phyloP scores from a whole-genome alignment of 139 green algal genomes.

The Edaphochlamys debaryana region DNA sequence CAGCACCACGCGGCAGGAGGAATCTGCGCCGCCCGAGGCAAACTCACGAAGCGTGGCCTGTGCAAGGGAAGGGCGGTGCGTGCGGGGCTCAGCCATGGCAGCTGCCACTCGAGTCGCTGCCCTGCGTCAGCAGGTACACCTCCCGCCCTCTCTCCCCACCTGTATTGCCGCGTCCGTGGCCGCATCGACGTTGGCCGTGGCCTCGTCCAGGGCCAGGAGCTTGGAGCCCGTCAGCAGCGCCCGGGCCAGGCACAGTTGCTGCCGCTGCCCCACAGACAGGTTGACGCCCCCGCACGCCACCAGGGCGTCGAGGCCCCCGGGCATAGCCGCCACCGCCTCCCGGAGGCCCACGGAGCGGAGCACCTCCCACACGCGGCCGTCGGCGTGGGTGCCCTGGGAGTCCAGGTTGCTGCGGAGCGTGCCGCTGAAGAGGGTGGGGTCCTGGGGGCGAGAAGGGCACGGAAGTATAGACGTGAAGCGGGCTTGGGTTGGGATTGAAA shows the following conservation, averaged over 20 bases:
- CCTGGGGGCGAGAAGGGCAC: neutral
- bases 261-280: too few relatives aligned
- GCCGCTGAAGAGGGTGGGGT: conserved; percentile 86
- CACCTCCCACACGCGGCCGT: conserved; percentile 68
- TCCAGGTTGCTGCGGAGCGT: conserved; percentile 87
- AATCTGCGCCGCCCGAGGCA: conserved; percentile 11
- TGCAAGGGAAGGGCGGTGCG: too few relatives aligned
- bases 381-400: conserved; percentile 65
- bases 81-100: too few relatives aligned
- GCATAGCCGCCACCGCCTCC: conserved; percentile 40
- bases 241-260: conserved; percentile 88
- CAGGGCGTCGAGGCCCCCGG: conserved; percentile 58
- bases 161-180: conserved; percentile 85
- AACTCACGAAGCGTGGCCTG: conserved; percentile 53
- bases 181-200: conserved; percentile 90
- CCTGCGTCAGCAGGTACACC: too few relatives aligned
- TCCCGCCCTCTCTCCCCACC: neutral
- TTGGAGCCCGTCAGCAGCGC: conserved; percentile 69
- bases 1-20: conserved; percentile 78
- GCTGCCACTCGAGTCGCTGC: too few relatives aligned
- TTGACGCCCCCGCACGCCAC: conserved; percentile 76
- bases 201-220: conserved; percentile 80
- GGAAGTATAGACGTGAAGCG: too few relatives aligned
- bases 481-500: neutral
- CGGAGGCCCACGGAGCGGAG: conserved; percentile 72